Evolutionary conservation across 768 basidiomycete genomes (phyloP), one percentile per base, ranked within the genome.

Genomic region (Lepiota subincarnata): DNA sequence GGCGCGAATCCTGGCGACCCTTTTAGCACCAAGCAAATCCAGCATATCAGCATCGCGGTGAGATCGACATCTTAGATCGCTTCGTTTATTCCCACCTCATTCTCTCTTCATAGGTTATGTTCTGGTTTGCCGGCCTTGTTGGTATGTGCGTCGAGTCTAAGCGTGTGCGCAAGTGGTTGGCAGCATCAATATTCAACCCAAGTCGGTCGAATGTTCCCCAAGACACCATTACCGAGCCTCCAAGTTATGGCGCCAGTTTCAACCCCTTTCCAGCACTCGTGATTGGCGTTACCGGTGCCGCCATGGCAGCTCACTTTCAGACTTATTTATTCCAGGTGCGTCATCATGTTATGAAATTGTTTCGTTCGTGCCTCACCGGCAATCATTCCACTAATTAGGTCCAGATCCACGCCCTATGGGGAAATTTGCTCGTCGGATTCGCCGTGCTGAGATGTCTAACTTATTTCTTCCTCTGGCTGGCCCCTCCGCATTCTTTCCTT

Each of bases 251-350:
- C 12, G 82, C 75, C 12, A 87, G 86, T 66, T 95, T 94, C 68
- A 96, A 95, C 64, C 92, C 93, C 4, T 90, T 96, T 72, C 90
- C 93, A 1, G 95, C 95, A 3, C 75, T 98, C 31, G 91, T 92
- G 28, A 91, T 96, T 53, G 92, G 91, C n/a, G 82, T 93, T 37
- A 95, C 94, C 10, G 96, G 95, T 18, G 80, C 86, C 2, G 95
- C 92, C 1, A 97, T 98, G 96, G 80, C 87, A 11, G 92, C 92
- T 0, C 96, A 98, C 67, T 79, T 81, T 50, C 95, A 98, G 68
- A 79, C 81, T 1, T 98, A 96, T 70, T 69, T 89, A n/a, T 97
- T 97, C 73, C 90, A 90, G 70, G 85, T 80, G 58, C 38, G 66
- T 58, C 45, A n/a, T 26, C 34, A 18, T 26, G 42, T 24, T 22